Percentiles rank a stretch among this genome's conserved stretches.
Conservation (phyloP, 495 filamentous ascomycete genomes). For the Rostrohypoxylon terebratum region DNA sequence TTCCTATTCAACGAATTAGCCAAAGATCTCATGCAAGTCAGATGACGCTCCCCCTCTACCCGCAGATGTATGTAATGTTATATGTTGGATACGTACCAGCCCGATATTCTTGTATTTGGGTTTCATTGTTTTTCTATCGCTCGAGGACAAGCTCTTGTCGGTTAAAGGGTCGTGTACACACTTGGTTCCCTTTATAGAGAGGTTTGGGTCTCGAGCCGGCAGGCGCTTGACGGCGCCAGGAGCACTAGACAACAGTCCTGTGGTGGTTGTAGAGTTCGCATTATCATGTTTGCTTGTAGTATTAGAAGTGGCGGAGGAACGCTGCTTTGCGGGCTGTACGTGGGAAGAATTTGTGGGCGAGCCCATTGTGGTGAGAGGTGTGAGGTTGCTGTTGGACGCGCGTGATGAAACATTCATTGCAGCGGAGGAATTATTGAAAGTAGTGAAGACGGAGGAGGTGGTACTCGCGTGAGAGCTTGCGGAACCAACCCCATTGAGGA, state of each 20-base stretch:
- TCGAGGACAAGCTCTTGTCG: slow-evolving; percentile 61
- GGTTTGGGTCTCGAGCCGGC: slow-evolving; percentile 71
- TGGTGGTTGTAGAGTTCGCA: slow-evolving; percentile 39
- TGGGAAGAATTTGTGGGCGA: slow-evolving; percentile 76
- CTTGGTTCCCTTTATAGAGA: slow-evolving; percentile 73
- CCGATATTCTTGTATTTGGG: slow-evolving; percentile 79
- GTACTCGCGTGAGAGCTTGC: slow-evolving; percentile 74
- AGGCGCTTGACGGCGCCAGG: slow-evolving; percentile 62
- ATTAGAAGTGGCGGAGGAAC: slow-evolving; percentile 50
- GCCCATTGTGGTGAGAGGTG: slow-evolving; percentile 80
- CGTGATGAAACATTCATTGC: slow-evolving; percentile 61
- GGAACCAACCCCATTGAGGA: slow-evolving; percentile 72
- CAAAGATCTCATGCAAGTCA: slow-evolving; percentile 60
- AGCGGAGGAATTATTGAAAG: slow-evolving; percentile 62
- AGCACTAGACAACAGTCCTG: slow-evolving; percentile 36
- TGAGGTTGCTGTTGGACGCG: slow-evolving; percentile 67
- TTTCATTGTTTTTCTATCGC: slow-evolving; percentile 73
- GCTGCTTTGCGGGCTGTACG: slow-evolving; percentile 53
- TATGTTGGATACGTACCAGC: slow-evolving; percentile 68
- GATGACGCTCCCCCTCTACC: slow-evolving; percentile 65
- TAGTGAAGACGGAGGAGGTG: slow-evolving; percentile 73
- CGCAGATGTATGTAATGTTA: slow-evolving; percentile 52
- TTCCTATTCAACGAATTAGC: slow-evolving; percentile 69
- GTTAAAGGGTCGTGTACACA: slow-evolving; percentile 80
- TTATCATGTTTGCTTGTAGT: slow-evolving; percentile 47